A percentile compares a stretch with the other conserved stretches of the same genome.
These are phyloP conservation scores for Annulohypoxylon maeteangense DNA, from an alignment of 495 filamentous ascomycete genomes.

Conservation along the genomic window DNA sequence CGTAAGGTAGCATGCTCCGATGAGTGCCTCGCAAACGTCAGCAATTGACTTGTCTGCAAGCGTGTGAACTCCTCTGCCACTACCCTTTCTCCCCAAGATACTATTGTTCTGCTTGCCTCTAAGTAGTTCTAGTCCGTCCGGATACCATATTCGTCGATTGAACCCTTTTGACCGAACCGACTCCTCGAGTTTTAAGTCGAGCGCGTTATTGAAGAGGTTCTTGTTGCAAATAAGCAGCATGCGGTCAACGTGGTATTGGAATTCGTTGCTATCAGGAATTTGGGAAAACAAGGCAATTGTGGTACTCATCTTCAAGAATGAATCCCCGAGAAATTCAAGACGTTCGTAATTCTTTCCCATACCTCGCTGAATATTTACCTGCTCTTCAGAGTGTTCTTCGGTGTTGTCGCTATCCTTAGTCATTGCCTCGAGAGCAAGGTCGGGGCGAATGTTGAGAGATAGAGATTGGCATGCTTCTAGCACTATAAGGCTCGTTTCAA, in stretches of 20 bases:
- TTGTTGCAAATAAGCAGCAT: slow-evolving; percentile 94
- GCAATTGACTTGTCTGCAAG: slow-evolving; percentile 92
- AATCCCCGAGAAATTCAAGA: slow-evolving; percentile 92
- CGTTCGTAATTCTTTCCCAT: slow-evolving; percentile 99
- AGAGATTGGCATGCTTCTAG: slow-evolving; percentile 71
- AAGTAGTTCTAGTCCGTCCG: slow-evolving; percentile 71
- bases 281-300: slow-evolving; percentile 83
- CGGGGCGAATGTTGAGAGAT: slow-evolving; percentile 68
- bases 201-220: slow-evolving; percentile 83
- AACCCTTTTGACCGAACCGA: slow-evolving; percentile 87
- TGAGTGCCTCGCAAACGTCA: slow-evolving; percentile 96
- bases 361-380: slow-evolving; percentile 80
- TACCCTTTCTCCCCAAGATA: slow-evolving; percentile 50
- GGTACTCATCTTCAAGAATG: slow-evolving; percentile 95
- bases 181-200: slow-evolving; percentile 72
- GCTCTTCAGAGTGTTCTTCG: slow-evolving; percentile 75
- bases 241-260: slow-evolving; percentile 86
- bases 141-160: slow-evolving; percentile 84
- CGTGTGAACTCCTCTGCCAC: slow-evolving; percentile 62
- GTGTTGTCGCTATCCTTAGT: slow-evolving; percentile 96
- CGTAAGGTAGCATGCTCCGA: slow-evolving; percentile 85
- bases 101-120: slow-evolving; percentile 55
- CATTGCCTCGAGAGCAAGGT: slow-evolving; percentile 85
- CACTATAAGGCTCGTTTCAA: slow-evolving; percentile 85
- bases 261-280: slow-evolving; percentile 83